phyloP scores from a whole-genome alignment of 345 rosid genomes.

The Streptanthus diversifolius region DNA sequence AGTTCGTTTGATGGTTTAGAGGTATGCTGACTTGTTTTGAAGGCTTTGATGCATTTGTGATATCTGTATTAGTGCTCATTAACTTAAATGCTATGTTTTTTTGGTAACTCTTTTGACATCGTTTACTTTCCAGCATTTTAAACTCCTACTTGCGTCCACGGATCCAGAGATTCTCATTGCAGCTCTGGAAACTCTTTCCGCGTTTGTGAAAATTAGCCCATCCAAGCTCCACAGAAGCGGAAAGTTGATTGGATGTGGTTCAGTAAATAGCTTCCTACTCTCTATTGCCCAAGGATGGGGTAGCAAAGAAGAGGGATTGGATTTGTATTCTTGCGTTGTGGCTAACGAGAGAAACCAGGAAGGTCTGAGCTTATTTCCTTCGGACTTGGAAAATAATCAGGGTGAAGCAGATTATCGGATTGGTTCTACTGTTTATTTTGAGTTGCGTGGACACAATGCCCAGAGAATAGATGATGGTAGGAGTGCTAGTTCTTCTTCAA shows the following conservation, averaged over 20 bases:
- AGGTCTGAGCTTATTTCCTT: slow-evolving; percentile 82
- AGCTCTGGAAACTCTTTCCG: slow-evolving; percentile 76
- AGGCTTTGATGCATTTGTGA: slow-evolving; percentile 5
- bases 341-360: slow-evolving; percentile 85
- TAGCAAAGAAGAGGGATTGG: slow-evolving; percentile 96
- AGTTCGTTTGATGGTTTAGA: slow-evolving; percentile 90
- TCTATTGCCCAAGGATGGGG: slow-evolving; percentile 99
- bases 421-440: slow-evolving; percentile 86
- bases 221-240: slow-evolving; percentile 86
- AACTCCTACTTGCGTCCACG: slow-evolving; percentile 82
- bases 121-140: slow-evolving; percentile 64
- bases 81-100: neutral
- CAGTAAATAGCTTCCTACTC: slow-evolving; percentile 73
- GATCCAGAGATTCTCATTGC: slow-evolving; percentile 95
- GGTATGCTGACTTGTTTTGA: slow-evolving; percentile 41
- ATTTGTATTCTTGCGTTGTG: slow-evolving; percentile 81
- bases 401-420: slow-evolving; percentile 64
- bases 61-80: slow-evolving; percentile 9
- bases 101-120: slow-evolving; percentile 12
- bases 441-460: slow-evolving; percentile 61
- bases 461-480: slow-evolving; percentile 42
- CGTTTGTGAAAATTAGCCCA: slow-evolving; percentile 83
- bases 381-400: slow-evolving; percentile 52
- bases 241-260: slow-evolving; percentile 82
- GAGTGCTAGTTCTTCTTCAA: slow-evolving; percentile 37